A percentile compares a stretch with the other conserved stretches of the same genome.
These are phyloP conservation scores for Macadamia tetraphylla DNA, from an alignment of 164 flowering plant species.

Conservation along the genomic window DNA sequence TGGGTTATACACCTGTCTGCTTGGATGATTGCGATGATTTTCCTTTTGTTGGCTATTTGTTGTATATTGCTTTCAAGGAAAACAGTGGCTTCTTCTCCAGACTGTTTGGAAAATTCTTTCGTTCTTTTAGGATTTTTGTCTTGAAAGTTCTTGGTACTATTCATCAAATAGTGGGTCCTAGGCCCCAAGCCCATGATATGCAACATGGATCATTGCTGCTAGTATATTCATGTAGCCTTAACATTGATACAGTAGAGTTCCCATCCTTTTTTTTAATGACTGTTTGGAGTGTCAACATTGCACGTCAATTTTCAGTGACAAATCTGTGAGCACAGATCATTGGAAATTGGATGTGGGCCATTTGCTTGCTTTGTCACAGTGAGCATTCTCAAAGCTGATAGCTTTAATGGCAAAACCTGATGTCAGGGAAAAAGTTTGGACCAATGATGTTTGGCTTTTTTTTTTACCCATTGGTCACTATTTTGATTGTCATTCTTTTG, in stretches of 20 bases:
- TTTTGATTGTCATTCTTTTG: too few species aligned
- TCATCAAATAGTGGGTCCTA: neutral
- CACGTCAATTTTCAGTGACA: neutral
- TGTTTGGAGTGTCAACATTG: neutral
- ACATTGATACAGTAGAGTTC: neutral
- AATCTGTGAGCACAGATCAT: neutral
- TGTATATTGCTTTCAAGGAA: neutral
- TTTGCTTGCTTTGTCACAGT: neutral
- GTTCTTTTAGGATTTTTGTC: neutral
- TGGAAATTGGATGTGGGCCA: too few species aligned
- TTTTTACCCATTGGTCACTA: too few species aligned
- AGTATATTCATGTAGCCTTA: neutral
- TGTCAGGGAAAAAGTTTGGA: too few species aligned
- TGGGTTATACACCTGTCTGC: neutral
- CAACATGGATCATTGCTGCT: neutral
- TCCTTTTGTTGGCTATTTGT: too few species aligned
- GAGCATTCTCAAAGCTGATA: too few species aligned
- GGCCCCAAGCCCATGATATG: neutral
- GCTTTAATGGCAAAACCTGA: too few species aligned
- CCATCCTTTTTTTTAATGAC: neutral
- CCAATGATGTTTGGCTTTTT: too few species aligned
- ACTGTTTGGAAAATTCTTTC: too few species aligned
- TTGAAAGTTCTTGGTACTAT: neutral
- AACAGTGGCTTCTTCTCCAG: neutral
- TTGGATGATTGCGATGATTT: too few species aligned